phyloP scores from a whole-genome alignment of 306 rosid genomes.

The Dicorynia guianensis region DNA sequence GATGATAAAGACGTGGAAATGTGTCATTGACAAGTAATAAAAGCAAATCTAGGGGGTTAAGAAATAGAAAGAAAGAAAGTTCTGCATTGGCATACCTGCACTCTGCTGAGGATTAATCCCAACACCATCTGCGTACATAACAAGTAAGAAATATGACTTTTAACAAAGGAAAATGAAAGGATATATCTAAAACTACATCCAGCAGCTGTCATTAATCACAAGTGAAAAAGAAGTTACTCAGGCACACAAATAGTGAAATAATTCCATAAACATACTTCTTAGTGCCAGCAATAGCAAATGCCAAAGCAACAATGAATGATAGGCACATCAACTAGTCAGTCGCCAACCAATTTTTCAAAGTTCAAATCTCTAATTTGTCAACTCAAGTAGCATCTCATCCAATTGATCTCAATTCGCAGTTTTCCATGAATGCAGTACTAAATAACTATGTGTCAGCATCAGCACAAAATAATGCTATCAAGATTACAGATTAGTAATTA shows the following conservation, averaged over 20 bases:
- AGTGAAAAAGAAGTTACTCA: neutral
- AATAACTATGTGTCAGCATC: neutral
- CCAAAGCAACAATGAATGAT: conserved; percentile 1
- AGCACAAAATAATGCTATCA: neutral
- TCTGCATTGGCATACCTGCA: conserved; percentile 67
- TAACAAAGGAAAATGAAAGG: conserved; percentile 9
- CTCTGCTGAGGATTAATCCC: conserved; percentile 99
- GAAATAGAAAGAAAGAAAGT: neutral
- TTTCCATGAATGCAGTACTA: neutral
- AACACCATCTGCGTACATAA: conserved; percentile 80
- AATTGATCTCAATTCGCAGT: neutral
- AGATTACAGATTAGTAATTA: neutral
- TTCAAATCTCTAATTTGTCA: conserved; percentile 28
- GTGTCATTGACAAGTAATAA: neutral
- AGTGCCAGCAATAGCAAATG: neutral
- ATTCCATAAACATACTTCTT: neutral
- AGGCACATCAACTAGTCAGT: conserved; percentile 23
- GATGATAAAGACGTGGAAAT: neutral
- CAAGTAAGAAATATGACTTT: conserved; percentile 23
- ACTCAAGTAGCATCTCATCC: conserved; percentile 4
- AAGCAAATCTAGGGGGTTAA: neutral
- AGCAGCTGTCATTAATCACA: neutral
- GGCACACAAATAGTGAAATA: neutral
- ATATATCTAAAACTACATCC: neutral
- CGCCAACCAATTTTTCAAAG: neutral